phyloP scores from a whole-genome alignment of 345 rosid genomes.

The Lepidium didymum region DNA sequence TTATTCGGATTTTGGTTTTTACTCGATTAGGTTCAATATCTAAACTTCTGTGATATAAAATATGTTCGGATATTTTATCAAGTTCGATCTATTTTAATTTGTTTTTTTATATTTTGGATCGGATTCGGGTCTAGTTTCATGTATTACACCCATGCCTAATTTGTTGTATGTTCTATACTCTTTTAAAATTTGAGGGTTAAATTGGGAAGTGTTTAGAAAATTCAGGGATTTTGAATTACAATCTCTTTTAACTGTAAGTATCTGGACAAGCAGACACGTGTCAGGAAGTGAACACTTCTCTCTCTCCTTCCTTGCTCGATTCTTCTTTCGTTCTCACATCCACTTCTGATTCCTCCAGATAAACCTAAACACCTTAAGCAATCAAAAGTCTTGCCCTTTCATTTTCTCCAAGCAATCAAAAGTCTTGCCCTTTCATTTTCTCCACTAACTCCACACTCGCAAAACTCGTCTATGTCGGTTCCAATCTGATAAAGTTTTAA shows the following conservation, averaged over 20 bases:
- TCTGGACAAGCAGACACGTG: slow-evolving; percentile 9
- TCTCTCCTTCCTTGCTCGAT: background rate
- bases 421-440: background rate
- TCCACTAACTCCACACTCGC: background rate
- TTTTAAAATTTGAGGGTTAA: no score
- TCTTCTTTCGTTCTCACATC: background rate
- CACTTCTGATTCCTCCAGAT: slow-evolving; percentile 2
- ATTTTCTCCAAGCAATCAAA: background rate
- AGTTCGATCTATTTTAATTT: no score
- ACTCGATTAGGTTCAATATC: no score
- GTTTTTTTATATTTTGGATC: no score
- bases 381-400: slow-evolving; percentile 3
- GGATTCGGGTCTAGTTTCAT: no score
- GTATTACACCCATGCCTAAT: no score
- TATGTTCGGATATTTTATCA: no score
- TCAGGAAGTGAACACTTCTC: background rate
- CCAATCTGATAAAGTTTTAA: background rate
- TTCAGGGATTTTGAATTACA: no score
- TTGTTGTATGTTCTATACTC: no score
- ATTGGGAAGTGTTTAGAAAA: no score
- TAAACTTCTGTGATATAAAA: no score
- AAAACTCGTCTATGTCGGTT: background rate
- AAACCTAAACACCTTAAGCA: background rate
- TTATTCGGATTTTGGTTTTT: no score
- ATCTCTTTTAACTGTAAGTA: background rate